A percentile compares a stretch with the other conserved stretches of the same genome.
Conservation (phyloP, 83 land plant species). For the Thuja plicata region DNA sequence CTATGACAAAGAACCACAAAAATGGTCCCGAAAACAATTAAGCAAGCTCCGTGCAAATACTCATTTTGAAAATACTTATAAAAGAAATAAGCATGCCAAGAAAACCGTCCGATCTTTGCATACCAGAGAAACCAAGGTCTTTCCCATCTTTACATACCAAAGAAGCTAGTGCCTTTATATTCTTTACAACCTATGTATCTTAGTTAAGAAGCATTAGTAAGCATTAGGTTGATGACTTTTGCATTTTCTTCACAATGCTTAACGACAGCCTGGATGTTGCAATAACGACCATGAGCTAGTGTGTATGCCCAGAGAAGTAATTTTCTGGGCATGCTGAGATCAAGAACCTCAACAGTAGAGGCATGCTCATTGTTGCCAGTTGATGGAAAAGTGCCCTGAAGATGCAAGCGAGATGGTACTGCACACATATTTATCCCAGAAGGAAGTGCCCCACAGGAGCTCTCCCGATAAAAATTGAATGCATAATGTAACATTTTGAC, state of each 20-base stretch:
- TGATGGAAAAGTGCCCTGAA: conserved; percentile 11
- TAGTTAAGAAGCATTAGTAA: conserved; percentile 6
- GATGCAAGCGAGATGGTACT: conserved; percentile 36
- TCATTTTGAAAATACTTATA: background rate
- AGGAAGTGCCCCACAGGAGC: conserved; percentile 71
- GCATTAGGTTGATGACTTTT: conserved; percentile 46
- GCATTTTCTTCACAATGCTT: conserved; percentile 91
- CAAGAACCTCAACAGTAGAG: conserved; percentile 46
- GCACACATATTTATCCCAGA: conserved; percentile 72
- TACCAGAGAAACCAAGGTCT: no score
- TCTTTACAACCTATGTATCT: background rate
- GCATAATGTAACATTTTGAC: conserved; percentile 52
- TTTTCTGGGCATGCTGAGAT: conserved; percentile 86
- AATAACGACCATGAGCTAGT: conserved; percentile 70
- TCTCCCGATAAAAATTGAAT: conserved; percentile 85
- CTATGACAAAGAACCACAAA: background rate
- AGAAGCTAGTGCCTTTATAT: background rate
- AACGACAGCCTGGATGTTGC: conserved; percentile 68
- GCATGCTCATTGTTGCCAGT: conserved; percentile 27
- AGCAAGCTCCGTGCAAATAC: background rate
- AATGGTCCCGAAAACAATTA: background rate
- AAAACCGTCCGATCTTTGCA: background rate
- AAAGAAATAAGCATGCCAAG: background rate
- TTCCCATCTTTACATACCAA: conserved; percentile 5
- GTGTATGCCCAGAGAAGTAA: conserved; percentile 93